Evolutionary conservation across 1,139 yeast species (phyloP).

Genomic region (Yamadazyma songkhlaensis): DNA sequence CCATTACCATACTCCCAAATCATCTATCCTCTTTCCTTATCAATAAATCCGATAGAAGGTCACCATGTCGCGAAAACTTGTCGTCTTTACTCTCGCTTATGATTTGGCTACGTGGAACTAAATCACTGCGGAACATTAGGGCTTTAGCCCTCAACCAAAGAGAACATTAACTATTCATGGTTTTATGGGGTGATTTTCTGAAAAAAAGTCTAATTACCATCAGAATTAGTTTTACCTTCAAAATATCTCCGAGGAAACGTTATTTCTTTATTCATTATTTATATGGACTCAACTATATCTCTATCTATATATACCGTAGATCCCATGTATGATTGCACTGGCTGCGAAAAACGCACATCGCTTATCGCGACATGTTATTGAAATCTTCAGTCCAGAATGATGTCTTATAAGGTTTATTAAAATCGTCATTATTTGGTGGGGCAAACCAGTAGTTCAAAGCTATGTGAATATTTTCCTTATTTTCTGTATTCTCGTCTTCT

Average conservation of each 20-base stretch:
- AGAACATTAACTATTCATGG: too few relatives aligned
- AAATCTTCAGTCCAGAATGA: constrained; percentile 53
- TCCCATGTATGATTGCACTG: not conserved
- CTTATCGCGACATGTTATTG: constrained; percentile 12
- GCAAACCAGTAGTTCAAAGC: constrained; percentile 75
- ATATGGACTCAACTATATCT: not conserved
- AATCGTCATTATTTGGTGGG: constrained; percentile 48
- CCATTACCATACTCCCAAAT: too few relatives aligned
- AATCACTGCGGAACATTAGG: too few relatives aligned
- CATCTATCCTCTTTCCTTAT: too few relatives aligned
- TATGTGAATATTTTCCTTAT: constrained; percentile 38
- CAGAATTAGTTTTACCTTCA: too few relatives aligned
- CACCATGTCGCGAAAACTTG: too few relatives aligned
- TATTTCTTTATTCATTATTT: not conserved
- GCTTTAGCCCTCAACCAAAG: not conserved
- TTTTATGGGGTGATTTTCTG: too few relatives aligned
- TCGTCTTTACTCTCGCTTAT: too few relatives aligned
- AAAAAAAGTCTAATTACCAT: too few relatives aligned
- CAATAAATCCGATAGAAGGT: too few relatives aligned
- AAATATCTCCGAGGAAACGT: not conserved
- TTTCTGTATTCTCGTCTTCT: constrained; percentile 5
- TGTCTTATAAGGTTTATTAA: constrained; percentile 39
- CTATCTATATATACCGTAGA: not conserved
- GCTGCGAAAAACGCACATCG: too few relatives aligned
- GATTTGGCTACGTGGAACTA: not conserved